phyloP scores from a whole-genome alignment of 140 eudicot species.

The Cichorium intybus region DNA sequence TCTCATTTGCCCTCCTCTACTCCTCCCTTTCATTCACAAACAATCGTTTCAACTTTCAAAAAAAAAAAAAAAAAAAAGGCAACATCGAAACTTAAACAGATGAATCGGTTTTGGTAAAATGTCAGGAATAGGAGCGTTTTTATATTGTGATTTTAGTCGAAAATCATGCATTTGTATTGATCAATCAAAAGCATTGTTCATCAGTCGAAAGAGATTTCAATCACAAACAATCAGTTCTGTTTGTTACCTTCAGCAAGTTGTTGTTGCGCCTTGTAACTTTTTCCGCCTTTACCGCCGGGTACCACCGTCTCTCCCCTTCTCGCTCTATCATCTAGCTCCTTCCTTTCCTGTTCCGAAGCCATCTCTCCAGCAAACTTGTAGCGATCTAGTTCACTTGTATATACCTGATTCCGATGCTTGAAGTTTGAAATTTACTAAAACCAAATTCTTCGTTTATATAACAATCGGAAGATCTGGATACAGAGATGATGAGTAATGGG shows the following conservation, averaged over 20 bases:
- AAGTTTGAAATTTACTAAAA: neutral
- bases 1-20: constrained; percentile 40
- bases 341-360: constrained; percentile 38
- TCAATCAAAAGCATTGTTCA: neutral
- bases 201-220: neutral
- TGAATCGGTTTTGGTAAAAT: neutral
- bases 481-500: neutral
- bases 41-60: neutral
- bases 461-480: neutral
- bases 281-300: constrained; percentile 76
- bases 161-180: neutral
- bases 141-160: neutral
- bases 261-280: constrained; percentile 66
- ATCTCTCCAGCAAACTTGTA: neutral
- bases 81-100: too few relatives aligned
- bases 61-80: too few relatives aligned
- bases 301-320: constrained; percentile 67
- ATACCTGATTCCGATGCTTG: neutral
- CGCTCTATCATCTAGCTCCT: constrained; percentile 53
- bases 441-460: neutral
- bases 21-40: constrained; percentile 28
- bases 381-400: neutral
- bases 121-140: too few relatives aligned
- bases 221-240: too few relatives aligned
- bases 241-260: constrained; percentile 59